Percentiles rank a stretch among this genome's conserved stretches.
phyloP scores from a whole-genome alignment of 2,329 filamentous ascomycete genomes.

The Colletotrichum falcatum region DNA sequence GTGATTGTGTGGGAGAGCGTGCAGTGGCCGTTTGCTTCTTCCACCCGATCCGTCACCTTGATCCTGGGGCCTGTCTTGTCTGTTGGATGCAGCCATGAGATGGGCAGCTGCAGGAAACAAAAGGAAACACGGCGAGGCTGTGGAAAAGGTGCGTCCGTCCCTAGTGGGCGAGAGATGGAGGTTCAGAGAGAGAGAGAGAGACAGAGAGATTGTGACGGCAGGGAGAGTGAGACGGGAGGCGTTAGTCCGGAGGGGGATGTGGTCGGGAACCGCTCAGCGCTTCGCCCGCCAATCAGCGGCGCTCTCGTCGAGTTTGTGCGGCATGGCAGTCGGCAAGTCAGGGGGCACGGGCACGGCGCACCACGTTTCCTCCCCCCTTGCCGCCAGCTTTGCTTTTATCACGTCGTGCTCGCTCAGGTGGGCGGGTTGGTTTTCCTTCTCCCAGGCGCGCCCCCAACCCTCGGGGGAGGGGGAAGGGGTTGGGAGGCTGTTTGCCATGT shows the following conservation, averaged over 20 bases:
- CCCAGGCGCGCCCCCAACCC: too few species aligned
- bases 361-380: conserved; percentile 15
- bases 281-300: conserved; percentile 28
- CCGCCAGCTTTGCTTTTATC: neutral
- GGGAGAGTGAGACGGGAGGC: too few species aligned
- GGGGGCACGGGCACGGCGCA: neutral
- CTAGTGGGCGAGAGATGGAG: neutral
- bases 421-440: neutral
- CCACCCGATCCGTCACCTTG: neutral
- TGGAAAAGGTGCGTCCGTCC: neutral
- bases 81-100: neutral
- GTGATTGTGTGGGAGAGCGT: neutral
- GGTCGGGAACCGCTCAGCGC: conserved; percentile 15
- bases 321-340: conserved; percentile 23
- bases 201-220: neutral
- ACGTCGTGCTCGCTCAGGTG: neutral
- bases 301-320: neutral
- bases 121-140: conserved; percentile 25
- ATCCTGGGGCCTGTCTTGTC: neutral
- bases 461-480: too few species aligned
- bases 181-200: too few species aligned
- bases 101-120: neutral
- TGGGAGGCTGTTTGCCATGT: neutral
- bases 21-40: conserved; percentile 23
- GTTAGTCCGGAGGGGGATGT: too few species aligned